Evolutionary conservation across 495 filamentous ascomycete genomes (phyloP).

Genomic region (Annulohypoxylon nitens): DNA sequence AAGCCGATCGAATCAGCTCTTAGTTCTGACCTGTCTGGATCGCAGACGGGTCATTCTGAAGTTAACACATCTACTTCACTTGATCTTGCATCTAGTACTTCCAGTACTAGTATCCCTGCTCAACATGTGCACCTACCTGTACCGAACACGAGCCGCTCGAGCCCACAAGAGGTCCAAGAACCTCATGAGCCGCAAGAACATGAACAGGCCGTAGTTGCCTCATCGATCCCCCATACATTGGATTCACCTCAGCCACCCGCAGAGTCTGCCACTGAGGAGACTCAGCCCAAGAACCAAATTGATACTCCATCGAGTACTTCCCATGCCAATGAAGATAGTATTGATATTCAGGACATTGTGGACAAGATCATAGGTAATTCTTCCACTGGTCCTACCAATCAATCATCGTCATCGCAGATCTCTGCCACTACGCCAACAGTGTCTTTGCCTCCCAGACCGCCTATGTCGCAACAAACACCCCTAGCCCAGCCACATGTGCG

Average conservation of each 20-base stretch:
- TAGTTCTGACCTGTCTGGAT: slow-evolving; percentile 54
- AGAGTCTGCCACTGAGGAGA: slow-evolving; percentile 47
- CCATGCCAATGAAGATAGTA: slow-evolving; percentile 48
- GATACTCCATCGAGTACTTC: slow-evolving; percentile 48
- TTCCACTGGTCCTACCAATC: slow-evolving; percentile 42
- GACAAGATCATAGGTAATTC: slow-evolving; percentile 64
- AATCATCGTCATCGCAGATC: slow-evolving; percentile 19
- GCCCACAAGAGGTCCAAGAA: slow-evolving; percentile 37
- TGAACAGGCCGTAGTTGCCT: slow-evolving; percentile 27
- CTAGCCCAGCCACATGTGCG: slow-evolving; percentile 37
- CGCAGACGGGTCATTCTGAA: slow-evolving; percentile 48
- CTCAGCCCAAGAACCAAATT: slow-evolving; percentile 18
- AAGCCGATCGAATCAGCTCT: slow-evolving; percentile 55
- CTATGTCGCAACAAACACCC: slow-evolving; percentile 57
- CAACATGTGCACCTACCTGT: slow-evolving; percentile 26
- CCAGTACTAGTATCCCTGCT: slow-evolving; percentile 4
- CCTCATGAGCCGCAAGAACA: slow-evolving; percentile 32
- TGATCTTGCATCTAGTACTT: slow-evolving; percentile 37
- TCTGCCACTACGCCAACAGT: slow-evolving; percentile 56
- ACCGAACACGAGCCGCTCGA: slow-evolving; percentile 39
- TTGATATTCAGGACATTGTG: slow-evolving; percentile 65
- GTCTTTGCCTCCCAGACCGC: slow-evolving; percentile 68
- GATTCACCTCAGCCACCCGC: slow-evolving; percentile 28
- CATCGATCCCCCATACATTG: slow-evolving; percentile 19
- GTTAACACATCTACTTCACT: slow-evolving; percentile 42